phyloP scores from a whole-genome alignment of 371 early-diverging fungal species.

The Rhizomucor pusillus region DNA sequence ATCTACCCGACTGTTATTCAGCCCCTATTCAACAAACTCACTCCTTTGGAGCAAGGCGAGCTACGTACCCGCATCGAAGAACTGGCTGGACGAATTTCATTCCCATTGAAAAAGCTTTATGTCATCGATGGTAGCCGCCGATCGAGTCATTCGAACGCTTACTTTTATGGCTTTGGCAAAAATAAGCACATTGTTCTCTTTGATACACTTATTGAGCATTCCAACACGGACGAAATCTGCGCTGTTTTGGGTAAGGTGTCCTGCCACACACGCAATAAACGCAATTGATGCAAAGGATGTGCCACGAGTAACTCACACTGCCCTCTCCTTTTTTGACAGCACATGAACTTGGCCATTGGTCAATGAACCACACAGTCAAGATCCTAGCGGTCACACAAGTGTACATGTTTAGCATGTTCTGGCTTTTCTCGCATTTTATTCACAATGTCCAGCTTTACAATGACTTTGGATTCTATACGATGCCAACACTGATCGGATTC shows the following conservation, averaged over 20 bases:
- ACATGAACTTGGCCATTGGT: slow-evolving; percentile 99
- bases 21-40: slow-evolving; percentile 97
- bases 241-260: slow-evolving; percentile 78
- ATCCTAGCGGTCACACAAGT: slow-evolving; percentile 71
- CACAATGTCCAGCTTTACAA: slow-evolving; percentile 68
- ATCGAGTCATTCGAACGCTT: slow-evolving; percentile 95
- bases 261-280: background rate
- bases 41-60: slow-evolving; percentile 84
- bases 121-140: slow-evolving; percentile 97
- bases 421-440: slow-evolving; percentile 78
- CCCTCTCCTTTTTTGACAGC: slow-evolving; percentile 34
- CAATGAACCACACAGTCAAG: slow-evolving; percentile 81
- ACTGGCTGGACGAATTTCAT: slow-evolving; percentile 83
- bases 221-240: slow-evolving; percentile 82
- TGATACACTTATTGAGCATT: slow-evolving; percentile 93
- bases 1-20: slow-evolving; percentile 96
- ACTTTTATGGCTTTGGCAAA: slow-evolving; percentile 95
- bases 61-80: slow-evolving; percentile 83
- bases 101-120: slow-evolving; percentile 94
- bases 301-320: background rate
- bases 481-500: slow-evolving; percentile 87
- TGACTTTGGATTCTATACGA: slow-evolving; percentile 81
- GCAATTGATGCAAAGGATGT: slow-evolving; percentile 1
- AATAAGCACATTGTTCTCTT: slow-evolving; percentile 97
- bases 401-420: slow-evolving; percentile 81